phyloP scores from a whole-genome alignment of 2,329 filamentous ascomycete species.

The Botrytis galanthina region DNA sequence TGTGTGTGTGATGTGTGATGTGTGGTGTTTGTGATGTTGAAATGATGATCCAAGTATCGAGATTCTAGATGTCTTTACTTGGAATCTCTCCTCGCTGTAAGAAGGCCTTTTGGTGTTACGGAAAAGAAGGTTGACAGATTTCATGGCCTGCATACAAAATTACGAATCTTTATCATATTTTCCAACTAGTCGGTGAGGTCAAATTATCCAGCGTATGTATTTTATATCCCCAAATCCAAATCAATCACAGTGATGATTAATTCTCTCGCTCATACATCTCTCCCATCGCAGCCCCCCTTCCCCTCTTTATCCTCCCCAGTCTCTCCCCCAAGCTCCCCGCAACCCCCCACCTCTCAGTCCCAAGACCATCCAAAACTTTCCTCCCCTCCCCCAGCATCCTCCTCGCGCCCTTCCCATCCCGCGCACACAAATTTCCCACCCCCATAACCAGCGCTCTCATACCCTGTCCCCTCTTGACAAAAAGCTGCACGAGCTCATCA shows the following conservation, averaged over 20 bases:
- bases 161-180: too few relatives aligned
- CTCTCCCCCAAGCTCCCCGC: not conserved
- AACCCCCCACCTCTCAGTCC: not conserved
- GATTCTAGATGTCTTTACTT: not conserved
- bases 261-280: too few relatives aligned
- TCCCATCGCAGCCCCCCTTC: not conserved
- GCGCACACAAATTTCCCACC: constrained; percentile 49
- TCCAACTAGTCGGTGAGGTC: too few relatives aligned
- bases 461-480: constrained; percentile 48
- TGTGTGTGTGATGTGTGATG: not conserved
- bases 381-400: constrained; percentile 40
- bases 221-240: too few relatives aligned
- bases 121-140: too few relatives aligned
- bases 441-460: constrained; percentile 53
- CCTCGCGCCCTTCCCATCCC: constrained; percentile 38
- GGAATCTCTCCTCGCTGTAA: not conserved
- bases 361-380: not conserved
- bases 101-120: too few relatives aligned
- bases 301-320: not conserved
- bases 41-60: not conserved
- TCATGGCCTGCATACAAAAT: too few relatives aligned
- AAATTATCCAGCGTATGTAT: too few relatives aligned
- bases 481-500: constrained; percentile 57
- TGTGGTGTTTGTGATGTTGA: not conserved
- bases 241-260: too few relatives aligned